Conservation (phyloP, 2,329 filamentous ascomycete genomes). For the Xylaria sp. region DNA sequence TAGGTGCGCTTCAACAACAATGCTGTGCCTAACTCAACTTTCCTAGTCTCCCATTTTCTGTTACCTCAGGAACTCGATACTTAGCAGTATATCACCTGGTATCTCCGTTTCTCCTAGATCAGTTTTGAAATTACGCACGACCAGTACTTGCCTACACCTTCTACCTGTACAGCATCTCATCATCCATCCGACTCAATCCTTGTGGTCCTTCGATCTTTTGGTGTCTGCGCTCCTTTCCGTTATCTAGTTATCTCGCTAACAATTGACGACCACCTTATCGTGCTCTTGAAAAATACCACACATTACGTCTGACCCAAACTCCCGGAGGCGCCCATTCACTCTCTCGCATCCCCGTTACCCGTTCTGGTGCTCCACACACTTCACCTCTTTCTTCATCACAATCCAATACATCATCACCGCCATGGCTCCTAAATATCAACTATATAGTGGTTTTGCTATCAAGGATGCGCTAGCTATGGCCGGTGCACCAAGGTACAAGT, state of each 20-base stretch:
- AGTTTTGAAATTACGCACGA: background rate
- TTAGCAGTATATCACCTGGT: background rate
- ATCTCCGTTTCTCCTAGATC: background rate
- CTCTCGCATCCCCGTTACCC: background rate
- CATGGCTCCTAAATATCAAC: slow-evolving; percentile 37
- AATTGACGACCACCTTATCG: background rate
- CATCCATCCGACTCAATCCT: background rate
- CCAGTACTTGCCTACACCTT: background rate
- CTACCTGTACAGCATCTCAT: background rate
- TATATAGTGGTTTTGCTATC: slow-evolving; percentile 31
- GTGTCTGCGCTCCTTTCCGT: background rate
- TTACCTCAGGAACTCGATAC: slow-evolving; percentile 8
- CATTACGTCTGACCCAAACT: background rate
- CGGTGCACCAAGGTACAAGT: slow-evolving; percentile 31
- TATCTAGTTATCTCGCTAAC: background rate
- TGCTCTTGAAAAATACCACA: background rate
- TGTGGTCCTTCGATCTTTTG: slow-evolving; percentile 13
- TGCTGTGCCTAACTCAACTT: background rate
- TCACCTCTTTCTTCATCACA: background rate
- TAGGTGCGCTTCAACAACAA: background rate
- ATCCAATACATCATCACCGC: background rate
- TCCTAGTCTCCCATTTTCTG: background rate
- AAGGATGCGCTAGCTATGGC: slow-evolving; percentile 34
- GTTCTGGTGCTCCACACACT: background rate
- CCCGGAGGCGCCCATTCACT: background rate